Conservation (phyloP, 2,329 filamentous ascomycete species). For the Fusarium luffae region DNA sequence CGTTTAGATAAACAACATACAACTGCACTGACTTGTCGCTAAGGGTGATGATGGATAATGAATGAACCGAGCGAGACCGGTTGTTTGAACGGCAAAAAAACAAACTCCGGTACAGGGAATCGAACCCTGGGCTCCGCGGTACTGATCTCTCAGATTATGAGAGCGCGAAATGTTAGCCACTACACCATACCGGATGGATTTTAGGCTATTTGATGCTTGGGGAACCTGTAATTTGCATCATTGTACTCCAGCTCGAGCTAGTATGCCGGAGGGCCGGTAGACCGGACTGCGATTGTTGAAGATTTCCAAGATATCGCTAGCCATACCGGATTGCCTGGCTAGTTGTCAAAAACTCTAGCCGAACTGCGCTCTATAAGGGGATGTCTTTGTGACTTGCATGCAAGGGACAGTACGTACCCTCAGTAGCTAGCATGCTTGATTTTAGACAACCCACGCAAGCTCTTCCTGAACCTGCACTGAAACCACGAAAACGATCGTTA, state of each 20-base stretch:
- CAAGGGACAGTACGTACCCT: neutral
- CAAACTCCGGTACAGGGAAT: constrained; percentile 45
- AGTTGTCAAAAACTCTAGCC: neutral
- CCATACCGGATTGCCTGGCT: constrained; percentile 44
- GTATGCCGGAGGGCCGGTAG: too few relatives aligned
- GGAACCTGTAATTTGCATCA: too few relatives aligned
- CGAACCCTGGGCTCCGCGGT: constrained; percentile 46
- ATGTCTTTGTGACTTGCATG: neutral
- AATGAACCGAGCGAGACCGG: neutral
- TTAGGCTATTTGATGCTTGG: too few relatives aligned
- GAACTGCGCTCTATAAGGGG: neutral
- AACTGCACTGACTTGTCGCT: neutral
- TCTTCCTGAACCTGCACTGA: neutral
- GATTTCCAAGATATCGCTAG: too few relatives aligned
- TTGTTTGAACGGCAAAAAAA: accelerated
- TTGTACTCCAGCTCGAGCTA: too few relatives aligned
- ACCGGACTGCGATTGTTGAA: too few relatives aligned
- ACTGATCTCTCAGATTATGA: constrained; percentile 44
- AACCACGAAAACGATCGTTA: neutral
- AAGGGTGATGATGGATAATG: neutral
- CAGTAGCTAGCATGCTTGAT: neutral
- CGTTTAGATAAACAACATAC: neutral
- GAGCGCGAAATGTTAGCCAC: constrained; percentile 51
- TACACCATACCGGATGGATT: constrained; percentile 46
- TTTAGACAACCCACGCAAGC: neutral